These are phyloP conservation scores for Russula sp. DNA, from an alignment of 768 basidiomycete genomes.

Conservation along the genomic window DNA sequence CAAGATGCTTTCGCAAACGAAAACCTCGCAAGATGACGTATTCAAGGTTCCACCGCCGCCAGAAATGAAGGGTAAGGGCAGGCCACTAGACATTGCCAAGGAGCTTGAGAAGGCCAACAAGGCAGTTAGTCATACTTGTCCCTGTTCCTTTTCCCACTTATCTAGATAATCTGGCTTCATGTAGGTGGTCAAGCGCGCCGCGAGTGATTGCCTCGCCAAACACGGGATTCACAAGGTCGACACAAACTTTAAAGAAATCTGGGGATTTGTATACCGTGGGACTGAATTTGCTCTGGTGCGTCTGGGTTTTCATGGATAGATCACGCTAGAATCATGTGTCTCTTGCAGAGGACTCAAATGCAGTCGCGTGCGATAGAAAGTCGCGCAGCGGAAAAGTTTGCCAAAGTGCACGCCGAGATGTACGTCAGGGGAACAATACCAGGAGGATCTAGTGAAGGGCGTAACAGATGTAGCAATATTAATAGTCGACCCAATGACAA, in stretches of 20 bases:
- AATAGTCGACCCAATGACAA: constrained; percentile 3
- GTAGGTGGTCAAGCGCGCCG: constrained; percentile 36
- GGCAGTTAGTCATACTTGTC: constrained; percentile 35
- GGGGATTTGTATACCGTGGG: constrained; percentile 22
- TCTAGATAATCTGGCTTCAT: not conserved
- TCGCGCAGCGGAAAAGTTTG: constrained; percentile 16
- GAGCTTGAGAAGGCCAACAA: constrained; percentile 54
- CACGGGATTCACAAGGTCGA: constrained; percentile 20
- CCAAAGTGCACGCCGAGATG: constrained; percentile 20
- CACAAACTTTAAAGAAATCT: constrained; percentile 23
- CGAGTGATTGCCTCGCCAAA: constrained; percentile 26
- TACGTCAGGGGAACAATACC: constrained; percentile 14
- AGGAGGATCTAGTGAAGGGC: constrained; percentile 4
- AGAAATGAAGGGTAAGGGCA: constrained; percentile 29
- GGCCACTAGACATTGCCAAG: constrained; percentile 30
- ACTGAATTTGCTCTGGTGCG: constrained; percentile 25
- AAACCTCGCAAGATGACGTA: constrained; percentile 20
- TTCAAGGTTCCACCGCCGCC: constrained; percentile 17
- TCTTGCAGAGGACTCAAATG: constrained; percentile 18
- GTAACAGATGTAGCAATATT: constrained; percentile 11
- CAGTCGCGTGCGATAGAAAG: constrained; percentile 19
- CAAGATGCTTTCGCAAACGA: constrained; percentile 14
- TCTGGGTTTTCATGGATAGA: not conserved
- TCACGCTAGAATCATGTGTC: not conserved
- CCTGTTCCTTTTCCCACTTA: not conserved